Conservation (phyloP, 306 rosid species). For the Acacia melanoxylon region DNA sequence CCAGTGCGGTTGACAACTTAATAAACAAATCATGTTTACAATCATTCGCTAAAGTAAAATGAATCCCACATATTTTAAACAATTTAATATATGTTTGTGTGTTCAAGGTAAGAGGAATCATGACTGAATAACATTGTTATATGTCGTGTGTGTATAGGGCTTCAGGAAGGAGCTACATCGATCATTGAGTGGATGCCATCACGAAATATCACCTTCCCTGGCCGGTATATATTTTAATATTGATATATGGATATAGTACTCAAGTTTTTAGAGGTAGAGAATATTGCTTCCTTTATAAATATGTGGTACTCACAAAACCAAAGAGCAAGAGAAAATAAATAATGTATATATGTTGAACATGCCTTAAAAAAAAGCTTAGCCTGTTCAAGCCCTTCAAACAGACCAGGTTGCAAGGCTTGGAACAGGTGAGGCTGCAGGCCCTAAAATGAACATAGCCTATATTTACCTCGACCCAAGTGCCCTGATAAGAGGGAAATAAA, state of each 20-base stretch:
- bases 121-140: neutral
- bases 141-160: neutral
- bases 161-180: neutral
- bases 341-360: no score
- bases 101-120: neutral
- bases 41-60: neutral
- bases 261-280: neutral
- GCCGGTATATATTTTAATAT: no score
- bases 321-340: neutral
- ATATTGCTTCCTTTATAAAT: neutral
- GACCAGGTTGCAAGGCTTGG: no score
- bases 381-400: no score
- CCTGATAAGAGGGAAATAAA: neutral
- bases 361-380: no score
- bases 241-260: neutral
- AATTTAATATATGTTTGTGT: neutral
- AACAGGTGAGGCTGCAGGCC: no score
- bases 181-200: neutral
- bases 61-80: neutral
- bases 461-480: neutral
- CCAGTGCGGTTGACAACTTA: neutral
- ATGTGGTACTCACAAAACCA: neutral
- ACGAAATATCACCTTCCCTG: neutral
- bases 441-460: no score
- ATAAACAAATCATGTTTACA: neutral